phyloP scores from a whole-genome alignment of 106 monocot species.

The Xerophyta viscosa region DNA sequence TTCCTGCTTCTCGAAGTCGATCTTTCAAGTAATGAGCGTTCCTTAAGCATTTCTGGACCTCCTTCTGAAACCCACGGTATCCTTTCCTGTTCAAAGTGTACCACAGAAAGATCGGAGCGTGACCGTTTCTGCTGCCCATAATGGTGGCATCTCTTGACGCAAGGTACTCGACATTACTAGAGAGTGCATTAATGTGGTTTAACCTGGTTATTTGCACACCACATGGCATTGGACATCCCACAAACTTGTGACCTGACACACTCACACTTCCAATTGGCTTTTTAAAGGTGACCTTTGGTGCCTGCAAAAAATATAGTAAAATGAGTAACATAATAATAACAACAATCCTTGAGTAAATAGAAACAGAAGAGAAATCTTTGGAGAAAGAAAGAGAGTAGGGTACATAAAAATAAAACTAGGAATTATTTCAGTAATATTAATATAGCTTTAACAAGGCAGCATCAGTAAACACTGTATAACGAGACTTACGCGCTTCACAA shows the following conservation, averaged over 20 bases:
- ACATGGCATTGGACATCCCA: conserved; percentile 82
- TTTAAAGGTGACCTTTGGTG: conserved; percentile 38
- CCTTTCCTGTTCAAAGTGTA: conserved; percentile 87
- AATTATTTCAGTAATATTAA: no score
- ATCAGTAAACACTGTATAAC: background rate
- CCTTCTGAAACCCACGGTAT: conserved; percentile 60
- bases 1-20: conserved; percentile 47
- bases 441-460: no score
- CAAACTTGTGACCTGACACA: conserved; percentile 84
- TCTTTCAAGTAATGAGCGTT: conserved; percentile 86
- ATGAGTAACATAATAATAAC: no score
- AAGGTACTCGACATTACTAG: conserved; percentile 84
- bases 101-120: conserved; percentile 88
- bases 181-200: conserved; percentile 65
- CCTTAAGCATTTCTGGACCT: conserved; percentile 89
- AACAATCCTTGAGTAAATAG: no score
- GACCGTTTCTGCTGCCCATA: conserved; percentile 90
- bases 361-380: no score
- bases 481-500: conserved; percentile 66
- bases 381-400: no score
- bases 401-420: no score
- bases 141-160: conserved; percentile 91
- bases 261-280: conserved; percentile 78
- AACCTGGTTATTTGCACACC: conserved; percentile 77
- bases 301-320: background rate